These are phyloP conservation scores for Graphium sp. DNA, from an alignment of 2,329 filamentous ascomycete genomes.

Conservation along the genomic window DNA sequence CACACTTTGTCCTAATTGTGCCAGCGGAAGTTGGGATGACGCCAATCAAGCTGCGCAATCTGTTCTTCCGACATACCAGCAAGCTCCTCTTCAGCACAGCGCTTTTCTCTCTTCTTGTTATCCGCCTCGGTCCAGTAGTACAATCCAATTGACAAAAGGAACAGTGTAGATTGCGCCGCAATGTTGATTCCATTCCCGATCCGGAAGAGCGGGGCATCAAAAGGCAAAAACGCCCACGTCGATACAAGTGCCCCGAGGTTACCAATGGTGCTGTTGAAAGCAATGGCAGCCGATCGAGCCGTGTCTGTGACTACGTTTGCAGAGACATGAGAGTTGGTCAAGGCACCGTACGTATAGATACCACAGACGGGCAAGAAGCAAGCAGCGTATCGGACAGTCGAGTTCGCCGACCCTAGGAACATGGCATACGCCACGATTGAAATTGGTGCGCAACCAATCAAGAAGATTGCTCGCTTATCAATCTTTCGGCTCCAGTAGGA, in stretches of 20 bases:
- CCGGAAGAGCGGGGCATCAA: constrained; percentile 45
- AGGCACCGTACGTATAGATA: constrained; percentile 41
- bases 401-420: constrained; percentile 33
- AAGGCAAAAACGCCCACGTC: constrained; percentile 47
- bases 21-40: constrained; percentile 53
- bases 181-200: constrained; percentile 59
- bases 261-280: constrained; percentile 43
- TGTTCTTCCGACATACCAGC: constrained; percentile 33
- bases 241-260: constrained; percentile 45
- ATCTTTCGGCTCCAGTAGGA: constrained; percentile 38
- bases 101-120: constrained; percentile 39
- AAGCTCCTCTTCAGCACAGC: constrained; percentile 37
- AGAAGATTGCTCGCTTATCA: constrained; percentile 36
- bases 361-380: constrained; percentile 46
- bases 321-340: constrained; percentile 44
- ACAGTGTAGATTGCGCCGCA: constrained; percentile 37
- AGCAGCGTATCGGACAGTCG: constrained; percentile 39
- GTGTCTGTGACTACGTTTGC: constrained; percentile 52
- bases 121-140: constrained; percentile 45
- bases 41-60: constrained; percentile 49
- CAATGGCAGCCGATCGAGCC: constrained; percentile 43
- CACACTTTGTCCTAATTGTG: no score
- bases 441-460: constrained; percentile 35
- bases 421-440: constrained; percentile 48
- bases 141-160: constrained; percentile 30